phyloP scores from a whole-genome alignment of 768 basidiomycete genomes.

The Tulasnella sp. region DNA sequence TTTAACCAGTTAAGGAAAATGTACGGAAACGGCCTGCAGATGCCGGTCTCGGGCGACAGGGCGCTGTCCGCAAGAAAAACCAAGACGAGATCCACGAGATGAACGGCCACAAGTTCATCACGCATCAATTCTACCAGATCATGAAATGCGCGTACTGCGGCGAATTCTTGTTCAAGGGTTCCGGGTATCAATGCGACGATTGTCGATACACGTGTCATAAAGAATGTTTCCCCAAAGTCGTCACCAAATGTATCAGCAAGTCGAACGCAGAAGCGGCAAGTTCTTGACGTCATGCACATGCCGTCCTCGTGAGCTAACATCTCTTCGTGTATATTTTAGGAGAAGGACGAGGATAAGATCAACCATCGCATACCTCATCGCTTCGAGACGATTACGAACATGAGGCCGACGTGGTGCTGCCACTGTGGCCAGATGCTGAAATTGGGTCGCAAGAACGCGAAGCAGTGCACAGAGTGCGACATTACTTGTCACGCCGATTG shows the following conservation, averaged over 20 bases:
- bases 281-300: background rate
- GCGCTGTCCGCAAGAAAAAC: slow-evolving; percentile 95
- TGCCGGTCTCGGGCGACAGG: slow-evolving; percentile 92
- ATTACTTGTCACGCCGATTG: slow-evolving; percentile 97
- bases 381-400: slow-evolving; percentile 93
- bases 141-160: slow-evolving; percentile 98
- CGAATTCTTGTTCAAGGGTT: slow-evolving; percentile 94
- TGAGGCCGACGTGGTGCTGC: slow-evolving; percentile 99
- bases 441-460: slow-evolving; percentile 92
- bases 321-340: slow-evolving; percentile 44
- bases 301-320: background rate
- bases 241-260: slow-evolving; percentile 98
- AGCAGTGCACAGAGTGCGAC: slow-evolving; percentile 93
- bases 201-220: slow-evolving; percentile 99
- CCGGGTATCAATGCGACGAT: slow-evolving; percentile 99
- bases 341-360: slow-evolving; percentile 96
- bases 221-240: slow-evolving; percentile 97
- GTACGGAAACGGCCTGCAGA: slow-evolving; percentile 94
- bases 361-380: slow-evolving; percentile 99
- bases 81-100: slow-evolving; percentile 98
- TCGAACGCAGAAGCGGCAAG: slow-evolving; percentile 77
- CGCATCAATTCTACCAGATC: slow-evolving; percentile 96
- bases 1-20: slow-evolving; percentile 97
- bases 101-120: slow-evolving; percentile 98
- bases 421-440: slow-evolving; percentile 99